Conservation (phyloP, 2,329 filamentous ascomycete species). For the Claviceps purpurea region DNA sequence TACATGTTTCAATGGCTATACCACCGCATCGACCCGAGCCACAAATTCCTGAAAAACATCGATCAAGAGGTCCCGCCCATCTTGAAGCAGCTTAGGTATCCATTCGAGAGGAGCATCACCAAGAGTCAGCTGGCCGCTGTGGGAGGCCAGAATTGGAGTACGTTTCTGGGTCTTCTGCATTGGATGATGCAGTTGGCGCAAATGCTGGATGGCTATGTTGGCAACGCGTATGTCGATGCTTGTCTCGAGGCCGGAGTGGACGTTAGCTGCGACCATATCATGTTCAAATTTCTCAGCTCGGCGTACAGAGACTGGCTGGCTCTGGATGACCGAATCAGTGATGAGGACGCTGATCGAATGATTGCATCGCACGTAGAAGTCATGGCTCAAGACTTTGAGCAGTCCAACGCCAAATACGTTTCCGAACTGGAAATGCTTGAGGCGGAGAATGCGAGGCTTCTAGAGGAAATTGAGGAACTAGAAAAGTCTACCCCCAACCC, state of each 20-base stretch:
- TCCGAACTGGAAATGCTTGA: conserved; percentile 78
- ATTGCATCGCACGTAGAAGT: conserved; percentile 71
- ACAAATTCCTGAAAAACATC: conserved; percentile 86
- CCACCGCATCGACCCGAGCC: conserved; percentile 84
- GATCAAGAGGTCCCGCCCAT: conserved; percentile 90
- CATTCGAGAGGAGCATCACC: conserved; percentile 88
- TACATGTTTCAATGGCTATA: conserved; percentile 98
- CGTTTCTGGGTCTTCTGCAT: conserved; percentile 83
- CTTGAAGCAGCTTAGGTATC: conserved; percentile 85
- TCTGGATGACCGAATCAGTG: conserved; percentile 77
- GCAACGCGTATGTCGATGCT: conserved; percentile 75
- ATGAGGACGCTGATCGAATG: conserved; percentile 68
- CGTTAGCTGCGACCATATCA: conserved; percentile 79
- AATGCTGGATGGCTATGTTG: conserved; percentile 76
- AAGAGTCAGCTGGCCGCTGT: conserved; percentile 93
- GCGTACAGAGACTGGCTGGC: conserved; percentile 91
- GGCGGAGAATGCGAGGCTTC: conserved; percentile 66
- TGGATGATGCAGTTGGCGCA: conserved; percentile 98
- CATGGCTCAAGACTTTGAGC: conserved; percentile 82
- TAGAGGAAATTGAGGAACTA: conserved; percentile 78
- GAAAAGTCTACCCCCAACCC: conserved; percentile 78
- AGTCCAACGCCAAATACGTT: conserved; percentile 69
- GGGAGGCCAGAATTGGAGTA: conserved; percentile 93
- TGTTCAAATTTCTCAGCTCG: conserved; percentile 80
- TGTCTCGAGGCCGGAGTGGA: conserved; percentile 82